Percentiles rank a stretch among this genome's conserved stretches.
Evolutionary conservation across 805 yeast genomes (phyloP).

Genomic region (Yamadazyma akitaensis): DNA sequence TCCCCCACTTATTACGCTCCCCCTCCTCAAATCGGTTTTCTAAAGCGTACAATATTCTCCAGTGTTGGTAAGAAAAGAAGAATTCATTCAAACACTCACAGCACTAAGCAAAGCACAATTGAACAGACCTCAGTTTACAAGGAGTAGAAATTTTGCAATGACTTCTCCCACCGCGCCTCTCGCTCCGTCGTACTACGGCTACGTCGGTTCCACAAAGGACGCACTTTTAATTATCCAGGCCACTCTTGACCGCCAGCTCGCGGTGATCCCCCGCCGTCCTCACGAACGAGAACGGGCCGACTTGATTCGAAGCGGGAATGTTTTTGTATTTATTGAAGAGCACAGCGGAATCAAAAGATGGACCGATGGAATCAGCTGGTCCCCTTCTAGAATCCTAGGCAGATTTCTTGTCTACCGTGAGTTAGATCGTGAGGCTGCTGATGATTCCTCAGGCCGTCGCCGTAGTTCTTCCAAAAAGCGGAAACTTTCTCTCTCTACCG

Average conservation of each 20-base stretch:
- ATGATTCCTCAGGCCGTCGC: constrained; percentile 33
- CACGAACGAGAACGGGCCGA: constrained; percentile 69
- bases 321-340: constrained; percentile 83
- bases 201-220: constrained; percentile 77
- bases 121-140: too few relatives aligned
- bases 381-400: constrained; percentile 85
- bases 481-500: constrained; percentile 7
- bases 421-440: constrained; percentile 27
- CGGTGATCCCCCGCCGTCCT: constrained; percentile 72
- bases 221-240: constrained; percentile 81
- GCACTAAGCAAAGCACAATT: too few relatives aligned
- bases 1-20: too few relatives aligned
- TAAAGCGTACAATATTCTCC: too few relatives aligned
- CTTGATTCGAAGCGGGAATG: constrained; percentile 71
- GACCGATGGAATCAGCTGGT: constrained; percentile 97
- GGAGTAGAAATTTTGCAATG: neutral
- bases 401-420: constrained; percentile 83
- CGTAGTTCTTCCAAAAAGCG: constrained; percentile 37
- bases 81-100: too few relatives aligned
- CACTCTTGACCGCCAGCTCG: constrained; percentile 57
- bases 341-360: constrained; percentile 83
- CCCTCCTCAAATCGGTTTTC: too few relatives aligned
- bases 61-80: too few relatives aligned
- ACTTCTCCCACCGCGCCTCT: constrained; percentile 3
- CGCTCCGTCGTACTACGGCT: constrained; percentile 66